These are phyloP conservation scores for Ogataea thermomethanolica DNA, from an alignment of 805 yeast genomes.

Conservation along the genomic window DNA sequence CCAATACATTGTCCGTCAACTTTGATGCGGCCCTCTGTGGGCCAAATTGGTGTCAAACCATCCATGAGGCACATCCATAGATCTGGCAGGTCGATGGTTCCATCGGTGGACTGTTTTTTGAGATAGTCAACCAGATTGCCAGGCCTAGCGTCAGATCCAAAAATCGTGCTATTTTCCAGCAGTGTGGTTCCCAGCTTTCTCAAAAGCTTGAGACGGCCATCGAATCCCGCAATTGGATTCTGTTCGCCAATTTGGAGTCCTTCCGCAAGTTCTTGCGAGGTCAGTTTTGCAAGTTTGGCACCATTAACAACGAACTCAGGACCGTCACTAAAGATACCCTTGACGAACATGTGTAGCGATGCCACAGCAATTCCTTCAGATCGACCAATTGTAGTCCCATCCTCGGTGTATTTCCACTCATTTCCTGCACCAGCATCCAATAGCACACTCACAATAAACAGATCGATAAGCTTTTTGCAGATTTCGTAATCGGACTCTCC, in stretches of 20 bases:
- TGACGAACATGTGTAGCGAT: conserved; percentile 48
- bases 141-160: conserved; percentile 35
- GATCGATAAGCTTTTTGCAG: conserved; percentile 52
- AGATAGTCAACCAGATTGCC: conserved; percentile 55
- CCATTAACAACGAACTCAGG: conserved; percentile 46
- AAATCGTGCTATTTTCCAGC: conserved; percentile 36
- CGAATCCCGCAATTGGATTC: conserved; percentile 52
- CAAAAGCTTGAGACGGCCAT: conserved; percentile 49
- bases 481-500: conserved; percentile 37
- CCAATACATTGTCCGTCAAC: conserved; percentile 53
- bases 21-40: conserved; percentile 48
- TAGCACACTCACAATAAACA: conserved; percentile 57
- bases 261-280: conserved; percentile 33
- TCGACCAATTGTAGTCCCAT: conserved; percentile 36
- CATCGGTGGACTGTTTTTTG: conserved; percentile 21
- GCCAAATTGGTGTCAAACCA: conserved; percentile 61
- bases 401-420: conserved; percentile 48
- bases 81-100: conserved; percentile 40
- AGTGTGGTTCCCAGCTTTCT: conserved; percentile 48
- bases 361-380: conserved; percentile 68
- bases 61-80: conserved; percentile 55
- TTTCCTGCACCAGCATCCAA: conserved; percentile 71
- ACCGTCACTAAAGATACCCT: conserved; percentile 41
- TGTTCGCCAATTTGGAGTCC: conserved; percentile 47
- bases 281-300: conserved; percentile 34